Percentiles rank a stretch among this genome's conserved stretches.
These are phyloP conservation scores for Lentinula edodes DNA, from an alignment of 768 basidiomycete genomes.

Conservation along the genomic window DNA sequence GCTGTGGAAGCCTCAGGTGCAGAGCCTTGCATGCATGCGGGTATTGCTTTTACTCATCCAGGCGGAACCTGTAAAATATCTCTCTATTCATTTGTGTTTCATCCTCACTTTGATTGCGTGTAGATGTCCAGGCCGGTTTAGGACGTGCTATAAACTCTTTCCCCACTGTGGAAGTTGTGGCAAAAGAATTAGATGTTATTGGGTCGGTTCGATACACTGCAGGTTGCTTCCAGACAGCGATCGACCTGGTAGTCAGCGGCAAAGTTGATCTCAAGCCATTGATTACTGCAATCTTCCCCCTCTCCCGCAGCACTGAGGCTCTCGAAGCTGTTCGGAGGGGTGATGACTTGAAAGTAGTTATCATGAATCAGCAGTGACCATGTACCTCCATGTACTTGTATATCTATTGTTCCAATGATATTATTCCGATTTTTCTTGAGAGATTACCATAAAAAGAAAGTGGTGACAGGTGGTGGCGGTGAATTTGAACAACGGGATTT, in stretches of 20 bases:
- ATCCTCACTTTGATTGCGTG: not conserved
- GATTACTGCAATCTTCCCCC: slow-evolving; percentile 13
- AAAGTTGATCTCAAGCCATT: slow-evolving; percentile 12
- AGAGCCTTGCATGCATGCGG: slow-evolving; percentile 15
- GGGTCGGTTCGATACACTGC: slow-evolving; percentile 15
- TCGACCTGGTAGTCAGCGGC: slow-evolving; percentile 12
- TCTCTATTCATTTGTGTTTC: not conserved
- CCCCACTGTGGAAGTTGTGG: slow-evolving; percentile 13
- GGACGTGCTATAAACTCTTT: slow-evolving; percentile 12
- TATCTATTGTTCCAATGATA: no score
- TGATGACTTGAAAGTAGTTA: slow-evolving; percentile 15
- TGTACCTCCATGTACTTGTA: not conserved
- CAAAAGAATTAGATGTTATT: slow-evolving; percentile 13
- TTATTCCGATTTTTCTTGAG: not conserved
- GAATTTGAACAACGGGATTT: not conserved
- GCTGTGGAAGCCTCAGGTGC: slow-evolving; percentile 15
- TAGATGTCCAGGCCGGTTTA: slow-evolving; percentile 15
- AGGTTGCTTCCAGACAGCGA: slow-evolving; percentile 14
- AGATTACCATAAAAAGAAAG: not conserved
- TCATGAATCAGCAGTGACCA: slow-evolving; percentile 13
- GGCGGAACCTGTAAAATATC: slow-evolving; percentile 13
- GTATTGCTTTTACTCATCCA: slow-evolving; percentile 11
- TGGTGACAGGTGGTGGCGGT: not conserved
- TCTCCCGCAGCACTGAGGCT: slow-evolving; percentile 11
- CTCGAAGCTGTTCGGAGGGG: slow-evolving; percentile 13